Percentiles rank a stretch among this genome's conserved stretches.
Evolutionary conservation across 306 rosid genomes (phyloP).

Genomic region (Ceratonia siliqua): DNA sequence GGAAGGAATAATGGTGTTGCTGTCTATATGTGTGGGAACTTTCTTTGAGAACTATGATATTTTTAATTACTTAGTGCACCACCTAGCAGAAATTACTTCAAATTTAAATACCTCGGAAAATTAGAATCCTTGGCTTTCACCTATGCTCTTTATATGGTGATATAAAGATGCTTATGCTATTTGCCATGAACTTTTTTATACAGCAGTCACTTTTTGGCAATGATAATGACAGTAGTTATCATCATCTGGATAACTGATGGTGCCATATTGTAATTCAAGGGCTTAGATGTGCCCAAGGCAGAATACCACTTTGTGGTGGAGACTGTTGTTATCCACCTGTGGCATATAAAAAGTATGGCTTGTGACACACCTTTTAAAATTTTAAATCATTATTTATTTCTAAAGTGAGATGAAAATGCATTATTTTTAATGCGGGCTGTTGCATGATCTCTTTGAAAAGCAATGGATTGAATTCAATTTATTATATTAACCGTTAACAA

Average conservation of each 20-base stretch:
- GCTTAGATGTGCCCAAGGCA: neutral
- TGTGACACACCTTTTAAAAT: neutral
- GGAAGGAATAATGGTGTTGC: neutral
- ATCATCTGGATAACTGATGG: slow-evolving; percentile 19
- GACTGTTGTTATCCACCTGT: neutral
- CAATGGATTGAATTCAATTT: slow-evolving; percentile 32
- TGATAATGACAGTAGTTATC: neutral
- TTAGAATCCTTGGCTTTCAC: neutral
- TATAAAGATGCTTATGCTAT: neutral
- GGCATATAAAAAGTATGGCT: neutral
- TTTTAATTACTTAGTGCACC: neutral
- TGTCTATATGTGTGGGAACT: slow-evolving; percentile 5
- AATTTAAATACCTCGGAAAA: neutral
- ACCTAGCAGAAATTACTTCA: neutral
- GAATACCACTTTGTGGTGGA: neutral
- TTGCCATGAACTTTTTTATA: slow-evolving; percentile 4
- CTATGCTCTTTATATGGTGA: neutral
- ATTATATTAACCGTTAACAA: slow-evolving; percentile 33
- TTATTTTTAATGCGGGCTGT: slow-evolving; percentile 15
- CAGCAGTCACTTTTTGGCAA: neutral
- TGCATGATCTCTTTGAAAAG: slow-evolving; percentile 6
- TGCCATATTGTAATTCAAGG: slow-evolving; percentile 9
- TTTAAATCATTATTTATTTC: slow-evolving; percentile 1
- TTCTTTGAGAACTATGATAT: slow-evolving; percentile 9
- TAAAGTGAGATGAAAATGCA: slow-evolving; percentile 5